Evolutionary conservation across 768 basidiomycete genomes (phyloP), one percentile per base, ranked within the genome.

Genomic region (Dentipellis fragilis): DNA sequence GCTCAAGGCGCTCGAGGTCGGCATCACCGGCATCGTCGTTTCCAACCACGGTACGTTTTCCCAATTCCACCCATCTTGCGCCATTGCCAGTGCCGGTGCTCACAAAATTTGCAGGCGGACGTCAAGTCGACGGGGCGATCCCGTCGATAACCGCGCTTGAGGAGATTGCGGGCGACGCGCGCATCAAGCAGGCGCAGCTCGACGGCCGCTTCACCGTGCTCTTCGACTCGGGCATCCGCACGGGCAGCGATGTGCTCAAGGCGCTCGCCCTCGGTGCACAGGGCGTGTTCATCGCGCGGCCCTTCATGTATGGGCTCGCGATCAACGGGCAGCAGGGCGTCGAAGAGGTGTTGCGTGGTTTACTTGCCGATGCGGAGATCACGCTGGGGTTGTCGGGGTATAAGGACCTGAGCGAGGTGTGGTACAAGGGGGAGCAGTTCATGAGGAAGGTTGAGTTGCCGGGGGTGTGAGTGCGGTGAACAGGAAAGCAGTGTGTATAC

Each of bases 251-350:
- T 59, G 80, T 93, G 48, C 75, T 91, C 68, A 89, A 89, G 67
- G 92, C 93, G 0, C 69, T 93, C 29, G 90, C 90, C 1, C 74
- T 94, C 0, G 91, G 93, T 42, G 92, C 93, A 8, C 85, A 93
- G 61, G 89, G 74, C 8, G 83, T 93, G 14, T 67, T 93, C 17
- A 85, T 90, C 35, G 87, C 79, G 21, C 78, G 88, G n/a, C 84
- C 85, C 10, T 83, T 77, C 73, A 72, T 90, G 59, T 90, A 89
- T 57, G 89, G 85, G 6, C 76, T 87, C 46, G 73, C 84, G 6
- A 69, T 85, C 11, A 85, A 72, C 5, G 89, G 90, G 0, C 80
- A 89, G 65, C 76, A 73, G 4, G 91, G 90, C 2, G 80, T 89
- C 10, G 83, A 89, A 62, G 82, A 88, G 59, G 84, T 91, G 11